A percentile compares a stretch with the other conserved stretches of the same genome.
Evolutionary conservation across 1,284 basidiomycete genomes (phyloP).

Genomic region (Pseudozyma flocculosa): DNA sequence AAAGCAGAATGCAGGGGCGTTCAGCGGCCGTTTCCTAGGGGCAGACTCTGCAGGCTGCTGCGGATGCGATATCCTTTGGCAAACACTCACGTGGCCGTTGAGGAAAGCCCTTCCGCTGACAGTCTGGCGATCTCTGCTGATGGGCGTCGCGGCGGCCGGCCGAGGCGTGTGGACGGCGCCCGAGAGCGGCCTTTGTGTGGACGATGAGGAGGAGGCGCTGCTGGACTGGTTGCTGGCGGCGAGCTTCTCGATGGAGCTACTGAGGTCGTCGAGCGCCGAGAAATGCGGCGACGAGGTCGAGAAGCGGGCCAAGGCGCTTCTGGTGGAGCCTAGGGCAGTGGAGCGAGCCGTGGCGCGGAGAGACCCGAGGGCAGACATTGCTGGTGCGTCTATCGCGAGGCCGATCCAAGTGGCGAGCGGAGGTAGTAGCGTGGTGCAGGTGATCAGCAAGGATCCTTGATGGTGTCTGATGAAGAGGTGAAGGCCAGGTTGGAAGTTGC

Average conservation of each 20-base stretch:
- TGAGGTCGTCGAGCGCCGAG: slow-evolving; percentile 26
- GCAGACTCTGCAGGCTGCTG: background rate
- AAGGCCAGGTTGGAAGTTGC: too few species aligned
- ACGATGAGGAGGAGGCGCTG: slow-evolving; percentile 1
- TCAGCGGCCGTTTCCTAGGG: background rate
- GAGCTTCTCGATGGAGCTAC: slow-evolving; percentile 26
- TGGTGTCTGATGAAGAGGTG: too few species aligned
- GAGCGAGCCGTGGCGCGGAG: too few species aligned
- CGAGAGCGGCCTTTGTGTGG: background rate
- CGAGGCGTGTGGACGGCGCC: slow-evolving; percentile 19
- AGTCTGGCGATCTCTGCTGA: slow-evolving; percentile 15
- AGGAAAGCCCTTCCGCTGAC: slow-evolving; percentile 33
- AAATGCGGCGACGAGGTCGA: background rate
- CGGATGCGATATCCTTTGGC: background rate
- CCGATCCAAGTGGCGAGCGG: too few species aligned
- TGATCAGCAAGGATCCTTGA: too few species aligned
- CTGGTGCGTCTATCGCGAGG: too few species aligned
- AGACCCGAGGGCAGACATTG: too few species aligned
- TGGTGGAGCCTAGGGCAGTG: too few species aligned
- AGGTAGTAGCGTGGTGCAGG: too few species aligned
- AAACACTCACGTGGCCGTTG: slow-evolving; percentile 24
- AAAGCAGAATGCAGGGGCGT: background rate
- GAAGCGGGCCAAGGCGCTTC: too few species aligned
- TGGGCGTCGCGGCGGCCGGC: background rate
- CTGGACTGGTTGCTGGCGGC: background rate